Base-by-base conservation (phyloP, 129 eudicot species). In the Centrapalus pauciflorus region DNA sequence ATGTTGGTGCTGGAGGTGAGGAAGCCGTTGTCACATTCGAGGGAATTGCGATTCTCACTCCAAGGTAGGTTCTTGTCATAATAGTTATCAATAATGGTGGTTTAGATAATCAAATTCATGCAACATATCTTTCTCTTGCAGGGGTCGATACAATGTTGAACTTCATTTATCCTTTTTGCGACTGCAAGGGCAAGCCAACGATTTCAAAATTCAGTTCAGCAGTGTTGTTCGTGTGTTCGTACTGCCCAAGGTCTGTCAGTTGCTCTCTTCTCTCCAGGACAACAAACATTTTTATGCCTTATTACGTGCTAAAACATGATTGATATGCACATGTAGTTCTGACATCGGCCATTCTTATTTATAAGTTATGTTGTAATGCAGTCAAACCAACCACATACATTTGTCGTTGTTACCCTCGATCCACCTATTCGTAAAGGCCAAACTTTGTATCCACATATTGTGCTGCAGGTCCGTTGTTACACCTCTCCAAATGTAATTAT, bases 361-460 rank as follows among this genome's bases (percentile, higher is more conserved):
- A 61, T 27, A 29, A 41, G 3, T 49, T 13, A 9, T 7, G 49
- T 24, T 10, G 23, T 78, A 55, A 28, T 79, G 85, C 95, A 92
- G 98, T 85, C 90, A 57, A 88, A 88, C 78, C 96, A 85, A 68
- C 98, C 98, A 23, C 96, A 88, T 76, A 92, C 96, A 7, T 92
- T 92, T 72, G 91, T 92, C 9, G 89, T 92, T 32, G 83, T 88
- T 49, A 88, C 96, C 66, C 95, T 88, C 40, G 98, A 92, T 67
- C 98, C 98, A 16, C 98, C 98, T n/a, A 92, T 92, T 69, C 90
- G 95, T 69, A 92, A 92, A 70, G 98, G 98, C 54, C 98, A 92
- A 83, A 92, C 98, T 10, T 54, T 92, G 74, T 92, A 92, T 77
- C 98, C 98, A 32, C 98, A 92, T 64, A 92, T 92, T 29, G 96